phyloP scores from a whole-genome alignment of 208 protist genomes.

The Acanthamoeba divionensis region DNA sequence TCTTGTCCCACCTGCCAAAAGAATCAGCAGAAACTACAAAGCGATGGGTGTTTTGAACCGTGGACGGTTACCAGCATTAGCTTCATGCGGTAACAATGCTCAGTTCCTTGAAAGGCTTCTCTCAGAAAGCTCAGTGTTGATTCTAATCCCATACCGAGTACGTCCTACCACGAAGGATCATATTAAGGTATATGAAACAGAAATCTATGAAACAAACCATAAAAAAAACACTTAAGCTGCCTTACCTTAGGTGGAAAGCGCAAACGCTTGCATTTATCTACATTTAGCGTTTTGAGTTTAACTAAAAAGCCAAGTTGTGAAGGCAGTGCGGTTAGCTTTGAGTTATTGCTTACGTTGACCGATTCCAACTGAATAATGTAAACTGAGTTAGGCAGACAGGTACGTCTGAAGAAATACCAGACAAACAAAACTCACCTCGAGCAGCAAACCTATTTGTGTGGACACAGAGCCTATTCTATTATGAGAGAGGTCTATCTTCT shows the following conservation, averaged over 20 bases:
- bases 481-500: no score
- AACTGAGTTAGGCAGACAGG: no score
- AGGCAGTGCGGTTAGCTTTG: neutral
- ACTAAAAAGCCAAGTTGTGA: neutral
- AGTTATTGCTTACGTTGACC: neutral
- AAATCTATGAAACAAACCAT: no score
- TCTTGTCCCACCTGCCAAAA: slow-evolving; percentile 12
- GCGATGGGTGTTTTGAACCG: neutral
- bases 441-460: no score
- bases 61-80: neutral
- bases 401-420: no score
- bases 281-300: neutral
- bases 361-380: no score
- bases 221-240: no score
- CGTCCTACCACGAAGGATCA: neutral
- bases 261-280: neutral
- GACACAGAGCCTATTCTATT: no score
- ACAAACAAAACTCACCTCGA: no score
- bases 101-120: slow-evolving; percentile 6
- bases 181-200: no score
- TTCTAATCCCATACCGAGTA: neutral
- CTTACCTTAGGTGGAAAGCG: neutral
- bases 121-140: neutral
- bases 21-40: no score
- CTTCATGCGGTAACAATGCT: slow-evolving; percentile 47